Base-by-base conservation (phyloP, 2,329 filamentous ascomycete genomes). In the Epichloe aotearoae region DNA sequence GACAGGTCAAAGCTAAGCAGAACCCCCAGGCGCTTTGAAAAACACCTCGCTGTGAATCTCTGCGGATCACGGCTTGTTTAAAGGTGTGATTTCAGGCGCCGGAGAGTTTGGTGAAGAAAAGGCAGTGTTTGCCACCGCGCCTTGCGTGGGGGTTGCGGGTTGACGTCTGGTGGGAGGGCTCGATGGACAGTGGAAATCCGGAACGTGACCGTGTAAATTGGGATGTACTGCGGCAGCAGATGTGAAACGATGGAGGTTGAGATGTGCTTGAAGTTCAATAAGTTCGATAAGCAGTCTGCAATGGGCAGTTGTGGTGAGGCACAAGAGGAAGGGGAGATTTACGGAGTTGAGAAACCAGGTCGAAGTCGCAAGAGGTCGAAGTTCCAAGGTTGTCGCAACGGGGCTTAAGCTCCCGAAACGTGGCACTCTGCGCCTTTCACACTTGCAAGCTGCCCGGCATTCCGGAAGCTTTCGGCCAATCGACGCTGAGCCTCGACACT, bases 1-100 rank as follows among this genome's bases (percentile, higher is more conserved):
- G 41, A 42, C 30, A 14, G 41, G 17, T 46, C 19, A 33, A 17
- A 12, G 38, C 34, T 33, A n/a, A 42, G 46, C 12, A 30, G 49
- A 42, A 41, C 43, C 68, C 67, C 67, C 64, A 66, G 64, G 68
- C 73, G 70, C 73, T 79, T 76, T 71, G 72, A 75, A 72, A 68
- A 69, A 78, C 84, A 83, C 88, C 88, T 94, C 84, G 87, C 88
- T 87, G 83, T 88, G 83, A 84, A 61, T 82, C 86, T 84, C 85
- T 58, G 58, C 52, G 83, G 84, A 83, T 76, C 84, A 90, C 88
- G 86, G 88, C 88, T 64, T 90, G 64, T 90, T 93, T 90, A 88
- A 91, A 90, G 86, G 86, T 75, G 75, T 73, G 49, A 56, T 62
- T 65, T 58, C 58, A 61, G 61, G 65, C 67, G 67, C 62, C 59